Percentiles rank a stretch among this genome's conserved stretches.
phyloP scores from a whole-genome alignment of 768 basidiomycete species.

The Candolleomyces efflorescens region DNA sequence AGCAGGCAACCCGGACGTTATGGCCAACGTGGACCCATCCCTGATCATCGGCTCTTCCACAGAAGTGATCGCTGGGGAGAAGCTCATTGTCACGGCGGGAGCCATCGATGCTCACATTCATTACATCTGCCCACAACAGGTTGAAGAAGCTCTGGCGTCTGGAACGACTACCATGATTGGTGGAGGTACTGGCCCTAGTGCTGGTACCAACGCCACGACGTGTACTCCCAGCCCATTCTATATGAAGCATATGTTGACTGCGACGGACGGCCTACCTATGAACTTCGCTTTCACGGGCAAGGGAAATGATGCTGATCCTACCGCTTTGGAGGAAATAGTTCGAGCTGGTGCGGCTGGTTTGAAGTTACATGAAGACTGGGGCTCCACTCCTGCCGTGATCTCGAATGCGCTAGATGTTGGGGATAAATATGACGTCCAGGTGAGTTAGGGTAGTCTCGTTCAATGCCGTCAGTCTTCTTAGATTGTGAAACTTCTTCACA shows the following conservation, averaged over 20 bases:
- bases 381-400: slow-evolving; percentile 82
- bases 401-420: slow-evolving; percentile 71
- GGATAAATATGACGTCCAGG: slow-evolving; percentile 93
- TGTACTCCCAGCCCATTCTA: slow-evolving; percentile 91
- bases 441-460: slow-evolving; percentile 23
- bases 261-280: slow-evolving; percentile 85
- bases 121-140: slow-evolving; percentile 93
- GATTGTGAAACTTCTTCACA: not conserved
- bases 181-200: slow-evolving; percentile 92
- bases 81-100: slow-evolving; percentile 90
- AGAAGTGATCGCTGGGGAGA: slow-evolving; percentile 95
- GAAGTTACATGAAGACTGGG: slow-evolving; percentile 99
- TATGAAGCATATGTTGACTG: slow-evolving; percentile 85
- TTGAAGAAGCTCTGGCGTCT: slow-evolving; percentile 75
- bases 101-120: slow-evolving; percentile 91
- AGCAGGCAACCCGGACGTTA: slow-evolving; percentile 93
- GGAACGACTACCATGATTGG: slow-evolving; percentile 95
- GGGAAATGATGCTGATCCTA: slow-evolving; percentile 83
- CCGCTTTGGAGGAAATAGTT: slow-evolving; percentile 75
- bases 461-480: not conserved
- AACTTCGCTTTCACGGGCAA: slow-evolving; percentile 97
- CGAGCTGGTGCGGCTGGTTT: slow-evolving; percentile 83
- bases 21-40: slow-evolving; percentile 68
- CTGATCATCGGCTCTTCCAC: slow-evolving; percentile 88
- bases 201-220: slow-evolving; percentile 89